Evolutionary conservation across 768 basidiomycete genomes (phyloP).

Genomic region (Suillus lakei): DNA sequence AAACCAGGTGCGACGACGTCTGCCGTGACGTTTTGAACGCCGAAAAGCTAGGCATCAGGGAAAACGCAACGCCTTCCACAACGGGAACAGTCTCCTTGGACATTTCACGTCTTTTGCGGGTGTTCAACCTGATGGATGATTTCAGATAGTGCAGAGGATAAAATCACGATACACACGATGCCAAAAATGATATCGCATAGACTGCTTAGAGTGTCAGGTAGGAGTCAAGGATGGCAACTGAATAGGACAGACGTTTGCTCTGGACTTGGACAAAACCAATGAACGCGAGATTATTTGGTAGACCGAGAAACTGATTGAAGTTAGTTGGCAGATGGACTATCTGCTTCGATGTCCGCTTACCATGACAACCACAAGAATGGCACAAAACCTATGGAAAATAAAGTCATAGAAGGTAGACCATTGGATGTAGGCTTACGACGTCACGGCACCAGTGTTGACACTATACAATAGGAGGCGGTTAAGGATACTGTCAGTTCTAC

Average conservation of each 20-base stretch:
- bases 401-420: not conserved
- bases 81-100: not conserved
- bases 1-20: not conserved
- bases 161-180: slow-evolving; percentile 17
- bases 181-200: slow-evolving; percentile 22
- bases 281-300: slow-evolving; percentile 10
- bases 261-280: slow-evolving; percentile 20
- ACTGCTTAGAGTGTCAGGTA: slow-evolving; percentile 6
- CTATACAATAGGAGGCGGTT: slow-evolving; percentile 23
- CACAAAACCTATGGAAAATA: slow-evolving; percentile 11
- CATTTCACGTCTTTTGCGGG: not conserved
- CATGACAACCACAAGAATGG: slow-evolving; percentile 15
- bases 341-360: not conserved
- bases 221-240: not conserved
- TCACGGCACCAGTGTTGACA: slow-evolving; percentile 20
- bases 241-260: slow-evolving; percentile 17
- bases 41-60: not conserved
- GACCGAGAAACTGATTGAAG: slow-evolving; percentile 8
- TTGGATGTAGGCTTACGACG: slow-evolving; percentile 14
- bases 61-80: not conserved
- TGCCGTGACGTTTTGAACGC: not conserved
- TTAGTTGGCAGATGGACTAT: not conserved
- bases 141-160: not conserved
- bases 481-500: slow-evolving; percentile 22
- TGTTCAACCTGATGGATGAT: not conserved